phyloP scores from a whole-genome alignment of 768 basidiomycete genomes.

The Auriscalpium vulgare region DNA sequence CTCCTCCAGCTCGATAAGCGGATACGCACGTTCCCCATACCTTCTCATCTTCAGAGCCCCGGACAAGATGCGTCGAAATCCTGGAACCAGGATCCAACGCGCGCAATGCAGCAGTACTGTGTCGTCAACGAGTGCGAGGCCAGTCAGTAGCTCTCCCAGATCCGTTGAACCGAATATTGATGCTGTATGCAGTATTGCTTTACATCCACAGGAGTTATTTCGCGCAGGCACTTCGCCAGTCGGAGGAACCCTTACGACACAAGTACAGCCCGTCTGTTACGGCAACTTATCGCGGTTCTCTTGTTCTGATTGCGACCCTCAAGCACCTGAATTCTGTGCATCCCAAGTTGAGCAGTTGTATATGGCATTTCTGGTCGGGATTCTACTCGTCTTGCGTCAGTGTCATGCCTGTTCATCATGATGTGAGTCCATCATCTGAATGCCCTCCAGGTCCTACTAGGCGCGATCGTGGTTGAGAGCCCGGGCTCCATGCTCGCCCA shows the following conservation, averaged over 20 bases:
- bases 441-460: constrained; percentile 33
- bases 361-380: constrained; percentile 47
- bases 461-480: constrained; percentile 37
- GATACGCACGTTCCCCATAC: constrained; percentile 43
- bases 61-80: constrained; percentile 23
- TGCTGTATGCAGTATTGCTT: constrained; percentile 13
- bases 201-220: constrained; percentile 41
- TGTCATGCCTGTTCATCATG: constrained; percentile 4
- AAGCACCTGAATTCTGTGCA: constrained; percentile 29
- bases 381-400: constrained; percentile 43
- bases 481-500: constrained; percentile 35
- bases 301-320: constrained; percentile 33
- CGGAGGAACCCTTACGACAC: constrained; percentile 33
- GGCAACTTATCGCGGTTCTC: constrained; percentile 36
- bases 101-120: constrained; percentile 40
- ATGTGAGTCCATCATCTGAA: not conserved
- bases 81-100: constrained; percentile 32
- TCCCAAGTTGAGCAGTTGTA: constrained; percentile 24
- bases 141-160: constrained; percentile 26
- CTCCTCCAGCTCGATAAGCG: constrained; percentile 42
- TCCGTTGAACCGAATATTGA: constrained; percentile 4
- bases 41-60: constrained; percentile 36
- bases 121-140: constrained; percentile 34
- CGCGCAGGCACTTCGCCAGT: constrained; percentile 35
- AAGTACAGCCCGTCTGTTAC: constrained; percentile 39